Evolutionary conservation across 2,329 filamentous ascomycete genomes (phyloP), one percentile per base, ranked within the genome.

Genomic region (Nannizziopsis arthrosporioides): DNA sequence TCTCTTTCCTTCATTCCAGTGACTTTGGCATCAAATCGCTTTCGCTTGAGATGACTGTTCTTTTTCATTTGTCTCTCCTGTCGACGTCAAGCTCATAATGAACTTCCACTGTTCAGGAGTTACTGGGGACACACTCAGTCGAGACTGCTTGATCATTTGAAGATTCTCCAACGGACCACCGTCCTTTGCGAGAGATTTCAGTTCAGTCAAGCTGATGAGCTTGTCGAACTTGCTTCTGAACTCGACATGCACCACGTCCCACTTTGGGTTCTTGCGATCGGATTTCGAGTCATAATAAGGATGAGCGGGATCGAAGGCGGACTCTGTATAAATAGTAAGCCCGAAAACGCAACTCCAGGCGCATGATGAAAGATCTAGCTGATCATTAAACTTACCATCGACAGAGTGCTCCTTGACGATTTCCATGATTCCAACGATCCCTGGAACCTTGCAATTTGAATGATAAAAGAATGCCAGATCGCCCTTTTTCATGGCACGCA

Each of bases 401-500:
- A 85, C 76, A 1, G 82, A 82, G 55, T 86, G 84, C 61, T 94
- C 89, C 54, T 78, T 75, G 12, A 93, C 88, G 53, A 98, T 84
- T 59, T 92, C 84, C 84, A 94, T 89, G 14, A 82, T 78, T 1
- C 89, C 89, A 1, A 82, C 87, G 42, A 96, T 87, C 2, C 85
- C 90, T 0, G 89, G 88, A 18, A 82, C 77, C 63, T 93, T 94
- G 68, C 85, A 92, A 59, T 92, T 94, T 41, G 85, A 94, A 67
- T 95, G 90, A 63, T 96, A 96, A 70, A 98, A 96, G 69, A 98
- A 96, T 19, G 88, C 89, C 30, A 89, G 73, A 61, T 98, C 92
- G 44, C 89, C 89, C 48, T 81, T 80, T 58, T 85, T 88, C 92
- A 98, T 98, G 7, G 80, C 78, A 27, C 85, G 79, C 68, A 98